Base-by-base conservation (phyloP, 2,329 filamentous ascomycete species). In the Hypomyces perniciosus region DNA sequence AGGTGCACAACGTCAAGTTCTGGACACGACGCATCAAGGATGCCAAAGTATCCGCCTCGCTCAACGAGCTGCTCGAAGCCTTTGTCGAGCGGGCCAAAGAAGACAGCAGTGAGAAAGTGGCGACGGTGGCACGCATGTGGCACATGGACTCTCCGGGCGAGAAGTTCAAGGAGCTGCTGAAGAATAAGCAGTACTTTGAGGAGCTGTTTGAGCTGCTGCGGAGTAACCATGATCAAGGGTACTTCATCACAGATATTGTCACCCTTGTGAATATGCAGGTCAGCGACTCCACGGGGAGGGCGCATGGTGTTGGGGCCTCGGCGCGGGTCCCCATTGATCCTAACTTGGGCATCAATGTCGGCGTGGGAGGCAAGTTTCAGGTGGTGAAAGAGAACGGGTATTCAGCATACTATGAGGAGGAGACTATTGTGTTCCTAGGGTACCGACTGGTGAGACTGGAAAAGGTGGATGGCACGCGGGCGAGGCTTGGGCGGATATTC, bases 401-500 rank as follows among this genome's bases (percentile, higher is more conserved):
- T 38, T 58, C 58, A 1, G 60, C 46, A 1, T 56, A 54, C 31
- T 62, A 62, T 46, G 60, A 63, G 29, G 62, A 59, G 10, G 62
- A 64, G 52, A 55, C 55, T n/a, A 61, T 64, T 34, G 60, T 64
- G 2, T 64, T 64, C 33, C 54, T 64, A 28, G 62, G 62, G 10
- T 61, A 62, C 54, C 43, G 62, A 2, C 60, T 57, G 33, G 56
- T 64, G 5, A 54, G 54, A 38, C 61, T 64, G 8, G 61, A 62
- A 39, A 63, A 63, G 54, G 59, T 63, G 13, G 51, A 52, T 33
- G 61, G 62, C 10, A 51, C 45, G 35, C 54, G 62, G 8, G 61
- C 61, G 20, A 63, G 46, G 54, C 56, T 58, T 4, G 62, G 62
- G 2, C 49, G 68, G 12, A 59, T 66, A 3, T 78, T 80, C 57